Conservation (phyloP, 2,329 filamentous ascomycete genomes). For the Phialophora verrucosa region DNA sequence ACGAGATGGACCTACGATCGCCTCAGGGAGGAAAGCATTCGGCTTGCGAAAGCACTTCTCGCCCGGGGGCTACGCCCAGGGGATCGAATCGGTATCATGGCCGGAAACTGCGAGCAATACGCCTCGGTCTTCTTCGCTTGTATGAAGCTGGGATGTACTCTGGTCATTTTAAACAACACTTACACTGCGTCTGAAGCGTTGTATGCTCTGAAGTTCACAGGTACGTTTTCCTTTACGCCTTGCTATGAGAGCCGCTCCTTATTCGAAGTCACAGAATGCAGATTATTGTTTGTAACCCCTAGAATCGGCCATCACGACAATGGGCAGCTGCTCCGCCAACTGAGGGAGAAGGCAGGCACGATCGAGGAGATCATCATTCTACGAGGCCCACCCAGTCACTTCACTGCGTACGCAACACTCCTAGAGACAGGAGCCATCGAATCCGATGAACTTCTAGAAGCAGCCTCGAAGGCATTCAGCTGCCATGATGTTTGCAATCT, state of each 20-base stretch:
- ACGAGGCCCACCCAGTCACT: constrained; percentile 60
- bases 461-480: constrained; percentile 61
- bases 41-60: constrained; percentile 69
- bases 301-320: constrained; percentile 72
- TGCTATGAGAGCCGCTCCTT: not conserved
- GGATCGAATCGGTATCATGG: constrained; percentile 77
- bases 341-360: constrained; percentile 53
- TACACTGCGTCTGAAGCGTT: constrained; percentile 76
- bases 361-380: constrained; percentile 64
- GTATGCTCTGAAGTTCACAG: constrained; percentile 73
- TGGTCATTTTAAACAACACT: constrained; percentile 82
- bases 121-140: constrained; percentile 75
- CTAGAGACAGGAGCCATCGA: constrained; percentile 59
- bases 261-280: constrained; percentile 61
- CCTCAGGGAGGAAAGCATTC: constrained; percentile 66
- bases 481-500: constrained; percentile 74
- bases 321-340: constrained; percentile 60
- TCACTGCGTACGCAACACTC: constrained; percentile 65
- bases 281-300: constrained; percentile 73
- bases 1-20: constrained; percentile 74
- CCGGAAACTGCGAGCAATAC: constrained; percentile 64
- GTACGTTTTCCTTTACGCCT: constrained; percentile 49
- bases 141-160: constrained; percentile 67
- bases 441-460: constrained; percentile 58
- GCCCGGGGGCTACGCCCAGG: constrained; percentile 70